Conservation (phyloP, 106 monocot genomes). For the Phalaenopsis equestris region DNA sequence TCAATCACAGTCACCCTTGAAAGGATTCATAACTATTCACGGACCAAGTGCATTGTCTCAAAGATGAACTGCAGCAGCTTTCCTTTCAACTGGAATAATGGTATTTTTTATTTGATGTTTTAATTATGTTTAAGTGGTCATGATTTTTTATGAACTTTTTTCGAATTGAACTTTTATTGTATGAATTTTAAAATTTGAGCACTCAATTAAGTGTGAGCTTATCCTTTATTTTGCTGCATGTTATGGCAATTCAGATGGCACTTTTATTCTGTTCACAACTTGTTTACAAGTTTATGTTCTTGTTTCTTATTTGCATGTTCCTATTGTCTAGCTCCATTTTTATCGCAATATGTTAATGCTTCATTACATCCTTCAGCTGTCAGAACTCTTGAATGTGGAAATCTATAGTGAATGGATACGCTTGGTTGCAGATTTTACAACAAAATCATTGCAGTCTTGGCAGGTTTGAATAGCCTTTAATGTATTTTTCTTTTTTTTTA, state of each 20-base stretch:
- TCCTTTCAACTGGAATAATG: neutral
- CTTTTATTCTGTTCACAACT: neutral
- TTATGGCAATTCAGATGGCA: neutral
- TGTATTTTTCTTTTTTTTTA: neutral
- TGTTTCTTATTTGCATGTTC: neutral
- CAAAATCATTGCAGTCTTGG: constrained; percentile 91
- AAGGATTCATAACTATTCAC: neutral
- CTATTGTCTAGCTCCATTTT: constrained; percentile 3
- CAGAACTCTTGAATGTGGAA: constrained; percentile 83
- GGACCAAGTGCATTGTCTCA: neutral
- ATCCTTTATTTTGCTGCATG: neutral
- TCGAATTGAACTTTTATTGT: neutral
- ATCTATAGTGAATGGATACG: constrained; percentile 93
- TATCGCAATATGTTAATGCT: neutral
- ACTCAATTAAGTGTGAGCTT: neutral
- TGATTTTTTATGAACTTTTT: neutral
- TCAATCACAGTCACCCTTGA: neutral
- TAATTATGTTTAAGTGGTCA: neutral
- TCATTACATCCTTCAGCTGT: constrained; percentile 39
- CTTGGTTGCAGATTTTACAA: constrained; percentile 82
- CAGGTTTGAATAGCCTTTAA: constrained; percentile 50
- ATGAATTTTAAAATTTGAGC: neutral
- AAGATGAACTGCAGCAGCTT: neutral
- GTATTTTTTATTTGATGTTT: neutral
- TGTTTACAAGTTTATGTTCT: neutral